A percentile compares a stretch with the other conserved stretches of the same genome.
Evolutionary conservation across 2,329 filamentous ascomycete genomes (phyloP).

Genomic region (Lomentospora prolificans): DNA sequence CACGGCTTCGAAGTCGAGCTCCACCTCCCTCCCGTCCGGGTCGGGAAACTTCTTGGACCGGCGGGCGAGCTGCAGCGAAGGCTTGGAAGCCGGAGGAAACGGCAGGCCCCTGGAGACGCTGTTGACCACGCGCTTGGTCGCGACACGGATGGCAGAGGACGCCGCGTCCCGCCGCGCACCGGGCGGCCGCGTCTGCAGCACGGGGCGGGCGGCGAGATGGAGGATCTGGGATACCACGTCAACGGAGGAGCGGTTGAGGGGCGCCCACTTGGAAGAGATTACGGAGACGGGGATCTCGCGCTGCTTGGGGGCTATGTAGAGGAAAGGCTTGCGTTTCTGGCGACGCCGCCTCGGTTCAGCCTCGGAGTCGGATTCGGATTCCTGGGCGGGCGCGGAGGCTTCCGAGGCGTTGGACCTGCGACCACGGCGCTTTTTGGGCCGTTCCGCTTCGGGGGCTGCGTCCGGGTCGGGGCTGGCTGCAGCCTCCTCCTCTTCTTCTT

Average conservation of each 20-base stretch:
- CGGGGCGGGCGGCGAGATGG: conserved; percentile 48
- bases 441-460: background rate
- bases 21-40: conserved; percentile 38
- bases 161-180: conserved; percentile 42
- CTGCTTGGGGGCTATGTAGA: conserved; percentile 39
- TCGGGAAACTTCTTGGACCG: conserved; percentile 9
- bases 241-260: conserved; percentile 44
- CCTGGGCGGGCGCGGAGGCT: background rate
- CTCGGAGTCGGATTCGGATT: background rate
- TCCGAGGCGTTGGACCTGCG: background rate
- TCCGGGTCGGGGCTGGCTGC: background rate
- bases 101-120: conserved; percentile 52
- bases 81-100: conserved; percentile 47
- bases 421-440: background rate
- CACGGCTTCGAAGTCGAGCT: conserved; percentile 58
- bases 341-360: conserved; percentile 16
- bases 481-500: conserved; percentile 11
- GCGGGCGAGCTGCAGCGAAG: conserved; percentile 10
- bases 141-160: conserved; percentile 42
- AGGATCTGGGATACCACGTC: conserved; percentile 46
- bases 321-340: conserved; percentile 25
- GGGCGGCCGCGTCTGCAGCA: conserved; percentile 45
- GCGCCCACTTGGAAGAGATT: conserved; percentile 60
- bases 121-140: conserved; percentile 44
- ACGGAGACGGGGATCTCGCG: conserved; percentile 49